Conservation (phyloP, 768 basidiomycete genomes). For the Lentinus tigrinus region DNA sequence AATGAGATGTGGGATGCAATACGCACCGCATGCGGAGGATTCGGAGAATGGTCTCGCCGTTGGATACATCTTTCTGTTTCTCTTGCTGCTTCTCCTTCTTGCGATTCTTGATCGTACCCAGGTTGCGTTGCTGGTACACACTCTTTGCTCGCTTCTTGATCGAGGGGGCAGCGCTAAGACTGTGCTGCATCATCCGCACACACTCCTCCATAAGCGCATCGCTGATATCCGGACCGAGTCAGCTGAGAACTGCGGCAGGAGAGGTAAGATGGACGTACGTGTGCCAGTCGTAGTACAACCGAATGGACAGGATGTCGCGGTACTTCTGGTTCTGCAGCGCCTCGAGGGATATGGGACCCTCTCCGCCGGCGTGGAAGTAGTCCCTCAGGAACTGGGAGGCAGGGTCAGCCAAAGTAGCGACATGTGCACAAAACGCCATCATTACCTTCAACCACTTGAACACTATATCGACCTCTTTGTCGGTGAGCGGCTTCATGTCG, state of each 20-base stretch:
- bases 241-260: not conserved
- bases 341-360: slow-evolving; percentile 85
- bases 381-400: slow-evolving; percentile 77
- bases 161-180: slow-evolving; percentile 67
- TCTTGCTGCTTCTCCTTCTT: slow-evolving; percentile 90
- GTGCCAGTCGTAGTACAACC: slow-evolving; percentile 95
- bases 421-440: not conserved
- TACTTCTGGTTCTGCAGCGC: slow-evolving; percentile 92
- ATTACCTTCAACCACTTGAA: slow-evolving; percentile 96
- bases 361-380: slow-evolving; percentile 93
- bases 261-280: slow-evolving; percentile 52
- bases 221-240: slow-evolving; percentile 34
- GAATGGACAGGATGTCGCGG: slow-evolving; percentile 84
- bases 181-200: slow-evolving; percentile 92
- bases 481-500: slow-evolving; percentile 88
- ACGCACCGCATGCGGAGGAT: slow-evolving; percentile 93
- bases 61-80: slow-evolving; percentile 69
- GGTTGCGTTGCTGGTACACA: slow-evolving; percentile 87
- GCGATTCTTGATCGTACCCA: slow-evolving; percentile 92
- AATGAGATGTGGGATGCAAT: not conserved
- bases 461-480: slow-evolving; percentile 98
- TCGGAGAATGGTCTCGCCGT: slow-evolving; percentile 88
- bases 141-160: slow-evolving; percentile 91
- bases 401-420: not conserved
- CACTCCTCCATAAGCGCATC: slow-evolving; percentile 92